Conservation (phyloP, 1,139 yeast genomes). For the Diutina catenulata region DNA sequence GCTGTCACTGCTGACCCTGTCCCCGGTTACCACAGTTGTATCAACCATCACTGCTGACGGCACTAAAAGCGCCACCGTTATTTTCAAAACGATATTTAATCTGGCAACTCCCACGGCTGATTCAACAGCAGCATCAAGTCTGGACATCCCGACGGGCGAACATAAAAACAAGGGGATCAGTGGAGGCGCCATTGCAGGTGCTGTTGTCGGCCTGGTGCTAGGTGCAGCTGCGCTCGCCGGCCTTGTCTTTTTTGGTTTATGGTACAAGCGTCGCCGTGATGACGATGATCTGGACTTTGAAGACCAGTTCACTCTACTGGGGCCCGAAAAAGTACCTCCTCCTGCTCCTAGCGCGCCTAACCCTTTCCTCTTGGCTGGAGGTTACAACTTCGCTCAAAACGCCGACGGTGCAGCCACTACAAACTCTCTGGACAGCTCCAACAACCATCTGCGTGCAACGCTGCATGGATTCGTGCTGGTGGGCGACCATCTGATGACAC, state of each 20-base stretch:
- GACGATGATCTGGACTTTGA: conserved; percentile 19
- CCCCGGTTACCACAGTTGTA: conserved; percentile 4
- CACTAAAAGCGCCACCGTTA: neutral
- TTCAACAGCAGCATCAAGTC: neutral
- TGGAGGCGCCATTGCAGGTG: conserved; percentile 66
- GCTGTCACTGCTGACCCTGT: neutral
- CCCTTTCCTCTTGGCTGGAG: conserved; percentile 15
- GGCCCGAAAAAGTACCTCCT: conserved; percentile 9
- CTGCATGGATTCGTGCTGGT: conserved; percentile 3
- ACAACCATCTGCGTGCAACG: conserved; percentile 3
- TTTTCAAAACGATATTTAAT: neutral
- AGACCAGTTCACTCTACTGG: conserved; percentile 10
- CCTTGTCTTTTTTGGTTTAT: conserved; percentile 27
- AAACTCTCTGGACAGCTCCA: conserved; percentile 1
- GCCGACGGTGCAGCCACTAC: neutral
- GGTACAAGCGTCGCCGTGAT: conserved; percentile 20
- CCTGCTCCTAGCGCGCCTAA: conserved; percentile 11
- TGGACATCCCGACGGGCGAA: neutral
- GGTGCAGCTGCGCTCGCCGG: conserved; percentile 26
- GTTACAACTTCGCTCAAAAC: conserved; percentile 5
- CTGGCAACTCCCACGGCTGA: neutral
- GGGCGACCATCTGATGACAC: conserved; percentile 5
- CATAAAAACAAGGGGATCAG: conserved; percentile 16
- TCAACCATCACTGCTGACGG: conserved; percentile 4
- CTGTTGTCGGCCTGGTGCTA: conserved; percentile 49